Base-by-base conservation (phyloP, 2,329 filamentous ascomycete species). In the Canariomyces notabilis region DNA sequence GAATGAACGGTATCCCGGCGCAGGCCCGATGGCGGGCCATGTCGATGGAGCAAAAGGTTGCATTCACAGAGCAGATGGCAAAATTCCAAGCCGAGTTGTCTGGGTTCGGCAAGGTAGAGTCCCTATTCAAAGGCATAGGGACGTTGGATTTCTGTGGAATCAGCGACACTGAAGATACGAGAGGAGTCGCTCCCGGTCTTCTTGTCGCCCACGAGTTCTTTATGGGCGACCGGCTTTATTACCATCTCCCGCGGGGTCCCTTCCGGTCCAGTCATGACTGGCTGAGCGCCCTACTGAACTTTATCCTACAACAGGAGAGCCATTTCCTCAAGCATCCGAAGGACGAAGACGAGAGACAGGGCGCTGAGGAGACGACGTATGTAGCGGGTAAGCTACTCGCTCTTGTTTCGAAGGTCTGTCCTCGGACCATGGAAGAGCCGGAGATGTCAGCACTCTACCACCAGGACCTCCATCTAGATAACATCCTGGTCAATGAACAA, bases 401-500 rank as follows among this genome's bases (percentile, higher is more conserved):
- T 11, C 43, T 67, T 2, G 50, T 70, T 2, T 61, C 60, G 20
- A 60, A 55, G 31, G 46, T 64, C 26, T 69, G 66, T 41, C 61
- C 64, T 6, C 23, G 48, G 5, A 38, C 50, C 4, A 45, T 59
- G 6, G 37, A 52, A 7, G 22, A 48, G 0, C 46, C 57, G 3
- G 64, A 68, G 48, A 49, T 46, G n/a, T 67, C 61, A 4, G 53
- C 64, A 0, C 49, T 72, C 2, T 65, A 55, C 33, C 67, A 69
- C 36, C 67, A 72, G 38, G 67, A 72, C 37, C 54, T 73, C 1
- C 61, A 57, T 1, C 48, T 61, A 5, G 49, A 58, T 2, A 73
- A 74, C 45, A 66, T 74, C 7, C 51, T 72, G 20, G 62, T 72
- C 1, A 58, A 72, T 41, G 57, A 64, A 0, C 20, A 61, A 5